phyloP scores from a whole-genome alignment of 2,329 filamentous ascomycete genomes.

The Orbilia oligospora region DNA sequence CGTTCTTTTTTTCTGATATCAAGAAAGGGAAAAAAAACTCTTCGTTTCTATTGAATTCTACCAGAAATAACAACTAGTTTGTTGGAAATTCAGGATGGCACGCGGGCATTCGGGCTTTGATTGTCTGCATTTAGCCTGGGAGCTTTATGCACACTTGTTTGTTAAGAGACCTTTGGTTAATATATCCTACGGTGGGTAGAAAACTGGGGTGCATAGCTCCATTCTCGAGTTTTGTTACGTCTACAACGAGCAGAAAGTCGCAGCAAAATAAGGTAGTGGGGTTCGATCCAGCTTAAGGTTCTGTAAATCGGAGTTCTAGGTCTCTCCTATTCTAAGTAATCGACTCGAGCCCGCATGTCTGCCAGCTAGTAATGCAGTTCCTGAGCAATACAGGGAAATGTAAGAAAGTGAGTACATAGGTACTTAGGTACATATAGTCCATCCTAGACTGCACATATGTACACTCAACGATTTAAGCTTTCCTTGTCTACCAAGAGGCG shows the following conservation, averaged over 20 bases:
- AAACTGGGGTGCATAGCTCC: conserved; percentile 41
- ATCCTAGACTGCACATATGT: neutral
- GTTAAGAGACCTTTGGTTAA: neutral
- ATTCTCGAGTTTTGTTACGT: conserved; percentile 6
- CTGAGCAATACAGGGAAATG: conserved; percentile 8
- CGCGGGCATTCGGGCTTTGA: conserved; percentile 51
- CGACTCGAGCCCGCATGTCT: neutral
- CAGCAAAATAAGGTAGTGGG: conserved; percentile 16
- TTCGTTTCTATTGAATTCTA: conserved; percentile 38
- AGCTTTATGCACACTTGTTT: conserved; percentile 35
- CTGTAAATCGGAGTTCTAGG: conserved; percentile 6
- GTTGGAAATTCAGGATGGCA: conserved; percentile 31
- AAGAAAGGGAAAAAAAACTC: neutral
- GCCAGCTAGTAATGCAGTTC: conserved; percentile 24
- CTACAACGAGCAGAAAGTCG: too few relatives aligned
- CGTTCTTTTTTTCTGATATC: conserved; percentile 22
- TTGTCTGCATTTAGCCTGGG: conserved; percentile 60
- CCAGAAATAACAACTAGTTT: conserved; percentile 35
- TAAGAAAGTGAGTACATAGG: too few relatives aligned
- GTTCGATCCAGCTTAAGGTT: neutral
- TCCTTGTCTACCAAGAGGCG: conserved; percentile 50
- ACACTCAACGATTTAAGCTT: conserved; percentile 57
- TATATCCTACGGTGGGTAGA: conserved; percentile 38
- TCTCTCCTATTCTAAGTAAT: conserved; percentile 1
- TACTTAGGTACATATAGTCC: neutral